phyloP scores from a whole-genome alignment of 2,329 filamentous ascomycete genomes.

The Xylariomycetidae sp. region DNA sequence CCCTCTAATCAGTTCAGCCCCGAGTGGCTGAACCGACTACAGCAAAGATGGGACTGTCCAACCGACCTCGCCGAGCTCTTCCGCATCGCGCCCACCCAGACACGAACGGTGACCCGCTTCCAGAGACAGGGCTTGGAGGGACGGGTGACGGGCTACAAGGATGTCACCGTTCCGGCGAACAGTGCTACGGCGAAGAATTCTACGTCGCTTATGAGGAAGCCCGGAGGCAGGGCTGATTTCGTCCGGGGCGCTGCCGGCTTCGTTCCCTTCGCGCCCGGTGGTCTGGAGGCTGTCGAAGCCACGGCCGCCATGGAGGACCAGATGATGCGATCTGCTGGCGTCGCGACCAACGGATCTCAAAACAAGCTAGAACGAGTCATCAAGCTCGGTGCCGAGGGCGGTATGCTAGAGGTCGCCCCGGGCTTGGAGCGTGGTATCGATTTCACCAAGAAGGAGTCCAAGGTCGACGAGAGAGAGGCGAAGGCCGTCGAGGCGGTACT shows the following conservation, averaged over 20 bases:
- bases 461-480: slow-evolving; percentile 55
- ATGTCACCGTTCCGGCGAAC: slow-evolving; percentile 85
- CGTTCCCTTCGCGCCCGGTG: slow-evolving; percentile 89
- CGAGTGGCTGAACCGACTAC: slow-evolving; percentile 83
- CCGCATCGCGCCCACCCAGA: slow-evolving; percentile 83
- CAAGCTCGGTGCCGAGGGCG: slow-evolving; percentile 70
- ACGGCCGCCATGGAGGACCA: slow-evolving; percentile 81
- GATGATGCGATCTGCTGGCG: slow-evolving; percentile 48
- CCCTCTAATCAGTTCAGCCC: slow-evolving; percentile 76
- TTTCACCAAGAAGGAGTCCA: slow-evolving; percentile 56
- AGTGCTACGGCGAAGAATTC: slow-evolving; percentile 94
- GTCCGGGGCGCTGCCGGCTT: slow-evolving; percentile 89
- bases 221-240: slow-evolving; percentile 82
- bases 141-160: slow-evolving; percentile 86
- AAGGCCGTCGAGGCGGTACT: slow-evolving; percentile 53
- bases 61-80: slow-evolving; percentile 81
- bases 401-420: slow-evolving; percentile 75
- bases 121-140: slow-evolving; percentile 88
- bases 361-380: slow-evolving; percentile 79
- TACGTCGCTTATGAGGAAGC: slow-evolving; percentile 81
- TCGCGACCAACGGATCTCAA: slow-evolving; percentile 37
- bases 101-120: slow-evolving; percentile 91
- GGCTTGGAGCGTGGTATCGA: slow-evolving; percentile 76
- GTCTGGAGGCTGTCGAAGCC: slow-evolving; percentile 80
- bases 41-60: slow-evolving; percentile 83